Base-by-base conservation (phyloP, 2,329 filamentous ascomycete species). In the Samsoniella hepiali region DNA sequence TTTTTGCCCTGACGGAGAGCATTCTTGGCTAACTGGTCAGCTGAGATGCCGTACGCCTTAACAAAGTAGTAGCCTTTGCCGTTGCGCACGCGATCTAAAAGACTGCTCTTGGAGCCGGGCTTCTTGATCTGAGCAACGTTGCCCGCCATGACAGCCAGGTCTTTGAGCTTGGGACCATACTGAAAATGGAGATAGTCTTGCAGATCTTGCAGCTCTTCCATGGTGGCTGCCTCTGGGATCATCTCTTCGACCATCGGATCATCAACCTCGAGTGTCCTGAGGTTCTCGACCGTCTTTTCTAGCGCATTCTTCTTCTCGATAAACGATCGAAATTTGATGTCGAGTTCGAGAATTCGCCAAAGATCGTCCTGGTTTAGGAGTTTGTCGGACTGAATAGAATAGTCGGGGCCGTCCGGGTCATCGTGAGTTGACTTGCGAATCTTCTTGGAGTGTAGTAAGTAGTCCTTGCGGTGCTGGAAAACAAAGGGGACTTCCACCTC, bases 101-200 rank as follows among this genome's bases (percentile, higher is more conserved):
- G 80, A 10, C 88, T 88, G 15, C 90, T 90, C 66, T 91, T 90
- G 58, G 89, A 89, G n/a, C 93, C 90, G 6, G 95, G 92, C 36
- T 93, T 89, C 72, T 93, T 93, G 3, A 83, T 84, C 61, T 88
- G 85, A 65, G 89, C 89, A 10, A 82, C 77, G 62, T 86, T 86
- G 15, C 84, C 81, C 47, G 87, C 82, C 65, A 87, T 82, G 22
- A 86, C 79, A 15, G 88, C 85, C 55, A 96, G 77, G 67, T 98
- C 93, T 72, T 91, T 94, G 56, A 98, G 81, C 73, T 96, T 88
- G 3, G 87, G 81, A 5, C 91, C 87, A 70, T 98, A 98, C 71
- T 93, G 90, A 76, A 99, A 99, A 72, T 98, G 93, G 60, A 98
- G 81, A 70, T 98, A 98, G 72, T 99, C 95, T 72, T 98, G 94